Percentiles rank a stretch among this genome's conserved stretches.
Conservation (phyloP, 1,284 basidiomycete species). For the Ustilago esculenta region DNA sequence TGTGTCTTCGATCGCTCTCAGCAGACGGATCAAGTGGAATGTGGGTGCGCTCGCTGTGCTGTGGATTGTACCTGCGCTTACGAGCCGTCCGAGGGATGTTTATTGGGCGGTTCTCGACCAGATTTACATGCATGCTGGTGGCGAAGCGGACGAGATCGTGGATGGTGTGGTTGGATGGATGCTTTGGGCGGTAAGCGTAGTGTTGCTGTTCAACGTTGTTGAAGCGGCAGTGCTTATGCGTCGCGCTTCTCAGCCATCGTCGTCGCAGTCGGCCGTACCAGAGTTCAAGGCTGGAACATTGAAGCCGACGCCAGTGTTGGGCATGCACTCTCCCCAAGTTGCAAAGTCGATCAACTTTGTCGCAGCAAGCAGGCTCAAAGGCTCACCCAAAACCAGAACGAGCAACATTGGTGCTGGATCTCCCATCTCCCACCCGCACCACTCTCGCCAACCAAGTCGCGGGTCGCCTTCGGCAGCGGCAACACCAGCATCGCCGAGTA, state of each 20-base stretch:
- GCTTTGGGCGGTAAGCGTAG: constrained; percentile 34
- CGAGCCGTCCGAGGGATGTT: constrained; percentile 15
- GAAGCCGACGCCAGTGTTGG: constrained; percentile 19
- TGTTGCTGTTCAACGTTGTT: constrained; percentile 40
- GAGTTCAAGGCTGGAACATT: no score
- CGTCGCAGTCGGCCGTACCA: no score
- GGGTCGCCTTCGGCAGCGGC: not conserved
- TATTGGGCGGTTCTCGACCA: constrained; percentile 40
- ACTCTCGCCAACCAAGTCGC: constrained; percentile 2
- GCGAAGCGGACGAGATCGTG: constrained; percentile 28
- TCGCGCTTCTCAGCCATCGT: constrained; percentile 2
- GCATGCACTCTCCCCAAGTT: constrained; percentile 30
- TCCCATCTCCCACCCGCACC: constrained; percentile 21
- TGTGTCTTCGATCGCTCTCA: constrained; percentile 10
- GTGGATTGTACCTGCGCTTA: constrained; percentile 33
- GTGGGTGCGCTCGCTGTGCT: constrained; percentile 18
- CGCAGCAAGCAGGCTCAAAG: constrained; percentile 33
- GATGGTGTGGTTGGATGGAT: constrained; percentile 39
- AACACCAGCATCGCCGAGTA: not conserved
- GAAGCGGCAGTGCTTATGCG: constrained; percentile 21
- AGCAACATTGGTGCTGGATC: constrained; percentile 28
- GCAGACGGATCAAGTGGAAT: constrained; percentile 36
- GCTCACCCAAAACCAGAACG: constrained; percentile 39
- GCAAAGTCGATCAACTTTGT: constrained; percentile 44
- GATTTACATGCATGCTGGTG: constrained; percentile 31